A percentile compares a stretch with the other conserved stretches of the same genome.
Evolutionary conservation across 73 alveolate species (phyloP).

Genomic region (Symbiodinium natans): DNA sequence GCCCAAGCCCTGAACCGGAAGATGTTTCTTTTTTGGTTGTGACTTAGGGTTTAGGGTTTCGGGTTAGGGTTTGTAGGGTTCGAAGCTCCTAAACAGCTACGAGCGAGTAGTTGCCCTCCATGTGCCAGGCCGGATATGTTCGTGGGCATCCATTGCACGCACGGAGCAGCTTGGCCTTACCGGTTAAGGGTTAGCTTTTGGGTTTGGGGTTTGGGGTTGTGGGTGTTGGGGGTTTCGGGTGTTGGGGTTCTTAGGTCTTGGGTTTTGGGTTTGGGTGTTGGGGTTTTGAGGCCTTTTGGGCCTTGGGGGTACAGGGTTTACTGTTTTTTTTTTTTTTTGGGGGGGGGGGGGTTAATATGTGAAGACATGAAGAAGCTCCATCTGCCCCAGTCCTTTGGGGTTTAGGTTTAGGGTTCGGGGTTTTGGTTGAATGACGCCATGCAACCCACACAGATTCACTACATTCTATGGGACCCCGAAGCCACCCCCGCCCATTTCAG

Average conservation of each 20-base stretch:
- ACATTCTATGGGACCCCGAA: no score
- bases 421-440: no score
- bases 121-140: constrained; percentile 44
- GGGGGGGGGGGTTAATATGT: background rate
- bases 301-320: background rate
- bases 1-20: no score
- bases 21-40: no score
- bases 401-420: background rate
- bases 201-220: background rate
- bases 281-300: background rate
- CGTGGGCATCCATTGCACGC: constrained; percentile 73
- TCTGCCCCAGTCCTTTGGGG: background rate
- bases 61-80: background rate
- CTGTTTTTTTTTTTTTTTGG: background rate
- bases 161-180: background rate
- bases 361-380: background rate
- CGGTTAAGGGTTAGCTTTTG: background rate
- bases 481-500: no score
- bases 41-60: no score
- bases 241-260: background rate
- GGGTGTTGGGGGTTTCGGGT: background rate
- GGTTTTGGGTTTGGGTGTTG: background rate
- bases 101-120: background rate
- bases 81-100: background rate
- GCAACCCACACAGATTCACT: no score